phyloP scores from a whole-genome alignment of 2,329 filamentous ascomycete species.

The Sarocladium brachiariae region DNA sequence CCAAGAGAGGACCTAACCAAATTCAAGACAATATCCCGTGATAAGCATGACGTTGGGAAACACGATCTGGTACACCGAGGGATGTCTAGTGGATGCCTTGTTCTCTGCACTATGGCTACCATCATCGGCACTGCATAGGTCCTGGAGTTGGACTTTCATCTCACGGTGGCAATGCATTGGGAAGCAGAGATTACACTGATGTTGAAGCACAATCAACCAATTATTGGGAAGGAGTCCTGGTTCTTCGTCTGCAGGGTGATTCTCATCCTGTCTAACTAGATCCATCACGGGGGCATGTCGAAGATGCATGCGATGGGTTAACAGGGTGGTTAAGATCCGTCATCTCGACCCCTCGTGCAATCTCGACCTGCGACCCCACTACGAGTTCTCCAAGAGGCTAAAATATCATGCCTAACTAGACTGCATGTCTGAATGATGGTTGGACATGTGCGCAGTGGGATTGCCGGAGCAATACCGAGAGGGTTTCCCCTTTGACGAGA shows the following conservation, averaged over 20 bases:
- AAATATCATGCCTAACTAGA: not conserved
- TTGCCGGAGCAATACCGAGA: not conserved
- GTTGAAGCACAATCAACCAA: not conserved
- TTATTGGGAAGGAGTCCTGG: not conserved
- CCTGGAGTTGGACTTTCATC: not conserved
- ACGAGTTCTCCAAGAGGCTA: not conserved
- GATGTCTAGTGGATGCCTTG: not conserved
- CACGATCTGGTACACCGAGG: not conserved
- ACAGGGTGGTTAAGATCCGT: not conserved
- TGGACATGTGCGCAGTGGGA: not conserved
- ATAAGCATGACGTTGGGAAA: not conserved
- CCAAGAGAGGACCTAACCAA: not conserved
- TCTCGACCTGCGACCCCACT: not conserved
- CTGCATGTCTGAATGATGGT: not conserved
- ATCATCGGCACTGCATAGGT: not conserved
- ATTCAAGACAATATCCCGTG: not conserved
- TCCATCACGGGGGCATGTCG: not conserved
- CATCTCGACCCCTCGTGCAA: not conserved
- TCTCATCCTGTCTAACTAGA: not conserved
- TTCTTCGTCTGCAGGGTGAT: not conserved
- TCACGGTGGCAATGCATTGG: not conserved
- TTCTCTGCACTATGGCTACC: not conserved
- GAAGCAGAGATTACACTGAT: not conserved
- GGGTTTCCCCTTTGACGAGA: no score
- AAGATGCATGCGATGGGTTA: not conserved